Evolutionary conservation across 768 basidiomycete genomes (phyloP), one percentile per base, ranked within the genome.

Genomic region (Royoungia palumana): DNA sequence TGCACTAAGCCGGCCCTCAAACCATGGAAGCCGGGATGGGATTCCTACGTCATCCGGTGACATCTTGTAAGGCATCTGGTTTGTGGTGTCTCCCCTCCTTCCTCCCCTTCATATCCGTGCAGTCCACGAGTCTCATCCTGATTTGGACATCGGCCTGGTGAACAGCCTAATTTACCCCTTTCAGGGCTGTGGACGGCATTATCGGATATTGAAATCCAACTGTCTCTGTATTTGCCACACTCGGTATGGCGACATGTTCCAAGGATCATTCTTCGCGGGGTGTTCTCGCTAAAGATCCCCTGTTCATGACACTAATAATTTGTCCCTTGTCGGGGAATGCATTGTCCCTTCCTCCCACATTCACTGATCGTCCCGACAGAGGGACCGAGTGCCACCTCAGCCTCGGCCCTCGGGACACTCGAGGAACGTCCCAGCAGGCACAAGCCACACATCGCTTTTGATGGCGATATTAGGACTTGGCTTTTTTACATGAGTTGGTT

Each of bases 341-440:
- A 35, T 41, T 34, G 1, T 21, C 47, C 41, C 24, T 44, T 42
- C 19, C 4, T 42, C 32, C 41, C 32, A 39, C 44, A 10, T 49
- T 20, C 4, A 28, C 21, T 46, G 44, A 54, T 54, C 47, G 19
- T 27, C 35, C 32, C 20, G 45, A 41, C 13, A 21, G 20, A 30
- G 40, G 19, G 36, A 32, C 40, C 6, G 24, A 41, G 25, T 19
- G 24, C 35, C 14, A 21, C 48, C 37, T 50, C 47, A 48, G 49
- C 51, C 47, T 27, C 39, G 40, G 41, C 28, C 35, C 36, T 44
- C 48, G 36, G 41, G 49, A 43, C 46, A 30, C 28, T 49, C 45
- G 37, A 47, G 27, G 41, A 37, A 46, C 16, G 46, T 54, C 35
- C 42, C 37, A 20, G 32, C 45, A 65, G 45, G 57, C 40, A 53